Evolutionary conservation across 2,329 filamentous ascomycete species (phyloP), one percentile per base, ranked within the genome.

Genomic region (Raffaelea deltoideospora): DNA sequence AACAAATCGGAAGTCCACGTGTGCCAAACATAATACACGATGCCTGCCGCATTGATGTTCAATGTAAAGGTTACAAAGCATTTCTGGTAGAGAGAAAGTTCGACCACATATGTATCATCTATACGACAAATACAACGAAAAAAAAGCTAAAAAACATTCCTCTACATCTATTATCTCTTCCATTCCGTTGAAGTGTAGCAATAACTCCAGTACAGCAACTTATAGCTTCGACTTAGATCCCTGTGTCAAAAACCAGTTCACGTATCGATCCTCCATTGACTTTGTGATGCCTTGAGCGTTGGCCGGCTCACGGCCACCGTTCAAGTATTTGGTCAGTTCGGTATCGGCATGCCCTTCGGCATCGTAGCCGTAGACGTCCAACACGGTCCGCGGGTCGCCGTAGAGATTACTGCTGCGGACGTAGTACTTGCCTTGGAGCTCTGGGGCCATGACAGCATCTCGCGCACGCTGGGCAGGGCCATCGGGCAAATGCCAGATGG

Each of bases 351-450:
- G 37, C 15, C 14, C n/a, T 20, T 63, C 60, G 0, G 60, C 56
- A 48, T 66, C 61, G 47, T 67, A 66, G 0, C 60, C 60, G 48
- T 65, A 67, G 10, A 57, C 58, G 61, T 63, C 67, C 17, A 47
- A 42, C 41, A 63, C 58, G 1, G 61, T 65, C 1, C 54, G 47
- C 0, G 60, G 61, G 45, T 67, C 63, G 33, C 56, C 63, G 60
- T 61, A 67, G 45, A 65, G 61, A 37, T 67, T 65, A 1, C 61
- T 50, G 34, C 61, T 67, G 29, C 52, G 50, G 1, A 43, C 33
- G 31, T 61, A 62, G 1, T 46, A 48, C 14, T 41, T 33, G 0
- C 60, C 59, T 17, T 56, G 45, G 1, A 59, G 54, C 40, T 66
- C 61, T 1, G 56, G 48, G 3, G 39, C 26, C 58, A 63, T 64